Evolutionary conservation across 129 eudicot species (phyloP).

Genomic region (Flaveria trinervia): DNA sequence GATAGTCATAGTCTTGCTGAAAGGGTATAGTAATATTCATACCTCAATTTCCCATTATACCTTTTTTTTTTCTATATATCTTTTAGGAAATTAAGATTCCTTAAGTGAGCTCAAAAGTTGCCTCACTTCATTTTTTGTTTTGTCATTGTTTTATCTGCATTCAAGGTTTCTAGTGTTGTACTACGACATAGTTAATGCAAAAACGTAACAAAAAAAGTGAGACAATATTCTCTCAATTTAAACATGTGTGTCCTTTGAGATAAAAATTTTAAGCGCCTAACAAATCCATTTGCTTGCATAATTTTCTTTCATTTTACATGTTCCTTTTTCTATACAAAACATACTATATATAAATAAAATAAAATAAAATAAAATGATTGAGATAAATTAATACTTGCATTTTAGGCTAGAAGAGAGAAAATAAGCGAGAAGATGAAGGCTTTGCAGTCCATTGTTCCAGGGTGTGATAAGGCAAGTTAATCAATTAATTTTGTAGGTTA

Average conservation of each 20-base stretch:
- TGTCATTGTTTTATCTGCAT: background rate
- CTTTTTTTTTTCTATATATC: background rate
- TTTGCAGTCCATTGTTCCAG: conserved; percentile 84
- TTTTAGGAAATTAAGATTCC: background rate
- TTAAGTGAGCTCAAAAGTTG: background rate
- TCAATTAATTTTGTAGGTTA: background rate
- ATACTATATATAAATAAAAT: too few relatives aligned
- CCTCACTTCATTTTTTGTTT: background rate
- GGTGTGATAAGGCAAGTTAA: conserved; percentile 79
- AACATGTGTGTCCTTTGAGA: too few relatives aligned
- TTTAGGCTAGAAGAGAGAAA: conserved; percentile 82
- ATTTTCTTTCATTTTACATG: background rate
- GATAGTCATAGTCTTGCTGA: conserved; percentile 94
- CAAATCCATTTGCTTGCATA: background rate
- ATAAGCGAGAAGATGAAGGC: conserved; percentile 88
- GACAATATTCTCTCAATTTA: too few relatives aligned
- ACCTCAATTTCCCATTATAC: conserved; percentile 15
- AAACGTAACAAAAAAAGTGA: background rate
- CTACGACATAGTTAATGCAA: background rate
- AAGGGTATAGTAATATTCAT: conserved; percentile 46
- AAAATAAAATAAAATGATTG: background rate
- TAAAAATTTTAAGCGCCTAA: too few relatives aligned
- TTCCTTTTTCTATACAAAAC: background rate
- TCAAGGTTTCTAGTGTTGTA: background rate
- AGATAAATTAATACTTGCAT: background rate